Conservation (phyloP, 2,329 filamentous ascomycete genomes). For the Phialophora macrospora region DNA sequence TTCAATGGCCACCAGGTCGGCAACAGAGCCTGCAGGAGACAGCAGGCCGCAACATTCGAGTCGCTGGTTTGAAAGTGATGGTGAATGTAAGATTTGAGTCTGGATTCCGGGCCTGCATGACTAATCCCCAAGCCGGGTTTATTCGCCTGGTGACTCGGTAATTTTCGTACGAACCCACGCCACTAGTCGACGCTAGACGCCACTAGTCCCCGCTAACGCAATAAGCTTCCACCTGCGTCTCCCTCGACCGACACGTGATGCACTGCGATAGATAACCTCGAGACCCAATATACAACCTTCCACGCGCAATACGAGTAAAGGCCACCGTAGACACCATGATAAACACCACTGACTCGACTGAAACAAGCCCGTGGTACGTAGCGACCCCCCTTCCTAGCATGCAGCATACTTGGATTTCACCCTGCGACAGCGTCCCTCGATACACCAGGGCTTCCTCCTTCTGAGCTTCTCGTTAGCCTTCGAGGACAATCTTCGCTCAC, state of each 20-base stretch:
- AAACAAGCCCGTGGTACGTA: too few relatives aligned
- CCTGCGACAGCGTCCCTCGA: not conserved
- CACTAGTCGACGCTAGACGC: not conserved
- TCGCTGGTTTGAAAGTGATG: not conserved
- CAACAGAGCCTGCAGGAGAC: not conserved
- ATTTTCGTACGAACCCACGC: not conserved
- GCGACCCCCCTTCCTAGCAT: not conserved
- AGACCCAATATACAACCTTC: not conserved
- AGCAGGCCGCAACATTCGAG: not conserved
- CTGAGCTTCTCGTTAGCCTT: not conserved
- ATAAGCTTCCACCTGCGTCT: not conserved
- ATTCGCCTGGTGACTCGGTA: not conserved
- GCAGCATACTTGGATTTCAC: not conserved
- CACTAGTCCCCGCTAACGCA: not conserved
- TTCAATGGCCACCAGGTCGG: not conserved
- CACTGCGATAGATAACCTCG: not conserved
- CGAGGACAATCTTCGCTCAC: not conserved
- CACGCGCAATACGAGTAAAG: too few relatives aligned
- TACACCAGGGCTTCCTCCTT: not conserved
- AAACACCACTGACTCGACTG: not conserved
- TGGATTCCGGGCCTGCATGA: not conserved
- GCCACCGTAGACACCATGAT: not conserved
- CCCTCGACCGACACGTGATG: too few relatives aligned
- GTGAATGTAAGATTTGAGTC: constrained; percentile 1
- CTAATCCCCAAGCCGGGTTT: not conserved